Evolutionary conservation across 1,139 yeast species (phyloP).

Genomic region (Kurtzmaniella quercitrusa): DNA sequence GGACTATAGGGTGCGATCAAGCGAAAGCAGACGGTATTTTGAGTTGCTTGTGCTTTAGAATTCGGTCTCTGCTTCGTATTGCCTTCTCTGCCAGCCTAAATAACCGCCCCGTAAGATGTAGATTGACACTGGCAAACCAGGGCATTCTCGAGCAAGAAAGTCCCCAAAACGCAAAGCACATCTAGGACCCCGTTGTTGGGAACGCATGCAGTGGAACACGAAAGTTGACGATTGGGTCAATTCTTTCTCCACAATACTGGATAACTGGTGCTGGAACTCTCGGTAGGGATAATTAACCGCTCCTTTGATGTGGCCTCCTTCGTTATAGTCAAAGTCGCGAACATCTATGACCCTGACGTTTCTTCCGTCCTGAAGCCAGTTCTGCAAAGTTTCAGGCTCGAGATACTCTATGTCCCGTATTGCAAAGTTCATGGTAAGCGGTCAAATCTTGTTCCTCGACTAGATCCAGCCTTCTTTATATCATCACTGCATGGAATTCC

Average conservation of each 20-base stretch:
- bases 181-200: slow-evolving; percentile 7
- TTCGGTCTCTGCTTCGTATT: slow-evolving; percentile 1
- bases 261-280: slow-evolving; percentile 3
- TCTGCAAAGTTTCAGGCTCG: slow-evolving; percentile 5
- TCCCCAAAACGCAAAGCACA: slow-evolving; percentile 6
- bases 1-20: not conserved
- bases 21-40: not conserved
- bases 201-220: slow-evolving; percentile 8
- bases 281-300: slow-evolving; percentile 7
- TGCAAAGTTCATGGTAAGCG: not conserved
- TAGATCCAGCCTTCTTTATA: not conserved
- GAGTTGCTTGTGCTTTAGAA: not conserved
- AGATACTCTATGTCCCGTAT: slow-evolving; percentile 2
- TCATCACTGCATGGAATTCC: no score
- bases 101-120: slow-evolving; percentile 7
- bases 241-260: slow-evolving; percentile 2
- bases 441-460: not conserved
- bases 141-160: slow-evolving; percentile 1
- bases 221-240: not conserved
- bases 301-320: slow-evolving; percentile 7
- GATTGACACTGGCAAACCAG: not conserved
- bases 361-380: slow-evolving; percentile 3
- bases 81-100: slow-evolving; percentile 4
- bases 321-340: slow-evolving; percentile 7
- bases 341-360: slow-evolving; percentile 5